Evolutionary conservation across 495 filamentous ascomycete species (phyloP), one percentile per base, ranked within the genome.

Genomic region (Beverwykella pulmonaria): DNA sequence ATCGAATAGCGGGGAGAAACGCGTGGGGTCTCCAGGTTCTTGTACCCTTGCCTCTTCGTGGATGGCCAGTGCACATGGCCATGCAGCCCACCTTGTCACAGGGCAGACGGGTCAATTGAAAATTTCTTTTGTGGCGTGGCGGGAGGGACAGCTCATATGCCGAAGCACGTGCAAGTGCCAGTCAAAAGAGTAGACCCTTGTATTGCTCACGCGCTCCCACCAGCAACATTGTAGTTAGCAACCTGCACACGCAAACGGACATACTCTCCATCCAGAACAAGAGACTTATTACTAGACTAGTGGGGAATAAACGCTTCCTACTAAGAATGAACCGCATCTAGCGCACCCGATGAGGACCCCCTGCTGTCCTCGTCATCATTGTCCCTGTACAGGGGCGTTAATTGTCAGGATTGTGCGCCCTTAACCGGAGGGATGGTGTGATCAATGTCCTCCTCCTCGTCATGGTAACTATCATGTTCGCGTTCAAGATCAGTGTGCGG

Each of bases 381-480:
- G 27, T 54, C 27, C 3, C 27, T 32, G 19, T 23, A 44, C 25
- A 49, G 17, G 6, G 47, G 59, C 20, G 3, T 23, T 26, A 53
- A 20, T 62, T 62, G 48, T 46, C 23, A 62, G 5, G 49, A n/a
- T 41, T 52, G 59, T 1, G 17, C 20, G 22, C 14, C 32, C 19
- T 39, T 54, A 20, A 34, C 17, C 5, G 1, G 19, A 1, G 54
- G 41, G 7, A 15, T 19, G 3, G 46, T 47, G 25, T 9, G 22
- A 30, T 61, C 49, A n/a, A 10, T 29, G 0, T 44, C 39, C 17
- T 62, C 52, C 5, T 66, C 65, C 22, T 68, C 65, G 25, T 68
- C 65, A 52, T 67, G 64, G 39, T 56, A 61, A 4, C 22, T 14
- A 8, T 57, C 65, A n/a, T n/a, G n/a, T 12, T 49, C 44, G 14